Percentiles rank a stretch among this genome's conserved stretches.
These are phyloP conservation scores for Termitomyces sp. DNA, from an alignment of 768 basidiomycete species.

Conservation along the genomic window DNA sequence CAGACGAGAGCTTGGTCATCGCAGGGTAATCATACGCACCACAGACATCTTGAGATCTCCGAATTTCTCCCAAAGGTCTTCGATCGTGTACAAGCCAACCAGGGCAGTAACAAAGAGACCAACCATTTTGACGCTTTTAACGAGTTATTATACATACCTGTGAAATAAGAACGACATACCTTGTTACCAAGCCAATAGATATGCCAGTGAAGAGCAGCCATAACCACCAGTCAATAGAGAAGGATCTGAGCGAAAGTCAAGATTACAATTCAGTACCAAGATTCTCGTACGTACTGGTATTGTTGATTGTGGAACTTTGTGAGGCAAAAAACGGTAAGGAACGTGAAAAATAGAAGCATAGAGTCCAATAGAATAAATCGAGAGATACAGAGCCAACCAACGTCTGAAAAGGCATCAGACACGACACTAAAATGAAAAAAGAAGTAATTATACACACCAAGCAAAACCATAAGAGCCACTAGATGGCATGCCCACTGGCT, in stretches of 20 bases:
- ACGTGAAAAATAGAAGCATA: slow-evolving; percentile 98
- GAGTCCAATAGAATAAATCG: slow-evolving; percentile 97
- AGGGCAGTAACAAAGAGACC: slow-evolving; percentile 93
- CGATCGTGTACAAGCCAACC: slow-evolving; percentile 93
- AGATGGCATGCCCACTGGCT: slow-evolving; percentile 85
- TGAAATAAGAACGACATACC: slow-evolving; percentile 35
- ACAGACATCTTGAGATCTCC: slow-evolving; percentile 90
- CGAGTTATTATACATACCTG: background rate
- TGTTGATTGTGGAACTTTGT: slow-evolving; percentile 98
- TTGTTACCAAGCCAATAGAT: slow-evolving; percentile 93
- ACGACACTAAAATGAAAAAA: background rate
- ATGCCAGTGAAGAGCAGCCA: slow-evolving; percentile 93
- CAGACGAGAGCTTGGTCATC: background rate
- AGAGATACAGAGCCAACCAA: slow-evolving; percentile 95
- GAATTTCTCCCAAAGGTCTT: slow-evolving; percentile 98
- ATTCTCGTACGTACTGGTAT: slow-evolving; percentile 60
- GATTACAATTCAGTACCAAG: slow-evolving; percentile 1
- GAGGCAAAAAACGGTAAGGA: slow-evolving; percentile 91
- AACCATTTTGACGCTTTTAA: slow-evolving; percentile 85
- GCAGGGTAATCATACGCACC: slow-evolving; percentile 41
- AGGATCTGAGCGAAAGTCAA: slow-evolving; percentile 51
- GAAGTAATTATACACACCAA: slow-evolving; percentile 48
- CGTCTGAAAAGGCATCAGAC: slow-evolving; percentile 47
- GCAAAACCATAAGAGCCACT: slow-evolving; percentile 89
- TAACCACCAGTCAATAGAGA: slow-evolving; percentile 96